These are phyloP conservation scores for Plasmodium inui DNA, from an alignment of 169 alveolate genomes.

Conservation along the genomic window DNA sequence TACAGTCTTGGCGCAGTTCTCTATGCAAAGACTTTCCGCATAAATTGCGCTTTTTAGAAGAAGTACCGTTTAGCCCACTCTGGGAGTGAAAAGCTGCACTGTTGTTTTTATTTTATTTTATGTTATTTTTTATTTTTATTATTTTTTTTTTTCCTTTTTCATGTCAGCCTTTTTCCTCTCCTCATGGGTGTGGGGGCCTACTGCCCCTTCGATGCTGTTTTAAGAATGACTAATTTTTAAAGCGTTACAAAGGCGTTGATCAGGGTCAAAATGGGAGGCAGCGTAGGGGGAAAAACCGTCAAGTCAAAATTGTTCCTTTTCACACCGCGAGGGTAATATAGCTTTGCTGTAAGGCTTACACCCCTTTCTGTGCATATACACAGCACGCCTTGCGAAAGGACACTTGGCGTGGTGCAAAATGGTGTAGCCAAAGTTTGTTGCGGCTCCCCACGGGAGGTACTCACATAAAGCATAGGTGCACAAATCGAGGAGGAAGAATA, in stretches of 20 bases:
- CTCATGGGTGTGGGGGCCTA: neutral
- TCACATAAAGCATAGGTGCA: neutral
- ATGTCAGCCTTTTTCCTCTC: no score
- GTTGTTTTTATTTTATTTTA: no score
- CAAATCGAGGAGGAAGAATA: neutral
- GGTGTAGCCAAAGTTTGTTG: neutral
- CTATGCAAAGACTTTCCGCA: neutral
- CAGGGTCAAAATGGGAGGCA: neutral
- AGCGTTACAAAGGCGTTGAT: neutral
- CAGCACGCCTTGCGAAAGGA: neutral
- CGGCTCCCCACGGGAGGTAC: neutral
- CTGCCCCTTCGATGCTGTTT: neutral
- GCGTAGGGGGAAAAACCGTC: neutral
- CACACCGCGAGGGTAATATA: neutral
- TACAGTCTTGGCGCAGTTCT: neutral
- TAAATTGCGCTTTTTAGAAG: neutral
- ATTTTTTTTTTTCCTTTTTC: neutral
- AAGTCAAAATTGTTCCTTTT: neutral
- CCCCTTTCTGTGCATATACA: neutral
- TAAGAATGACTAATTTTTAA: neutral
- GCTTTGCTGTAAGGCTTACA: neutral
- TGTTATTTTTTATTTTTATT: no score
- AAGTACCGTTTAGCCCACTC: neutral
- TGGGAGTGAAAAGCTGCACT: neutral
- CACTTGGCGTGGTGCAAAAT: neutral